Base-by-base conservation (phyloP, 768 basidiomycete species). In the Cystofilobasidium macerans region DNA sequence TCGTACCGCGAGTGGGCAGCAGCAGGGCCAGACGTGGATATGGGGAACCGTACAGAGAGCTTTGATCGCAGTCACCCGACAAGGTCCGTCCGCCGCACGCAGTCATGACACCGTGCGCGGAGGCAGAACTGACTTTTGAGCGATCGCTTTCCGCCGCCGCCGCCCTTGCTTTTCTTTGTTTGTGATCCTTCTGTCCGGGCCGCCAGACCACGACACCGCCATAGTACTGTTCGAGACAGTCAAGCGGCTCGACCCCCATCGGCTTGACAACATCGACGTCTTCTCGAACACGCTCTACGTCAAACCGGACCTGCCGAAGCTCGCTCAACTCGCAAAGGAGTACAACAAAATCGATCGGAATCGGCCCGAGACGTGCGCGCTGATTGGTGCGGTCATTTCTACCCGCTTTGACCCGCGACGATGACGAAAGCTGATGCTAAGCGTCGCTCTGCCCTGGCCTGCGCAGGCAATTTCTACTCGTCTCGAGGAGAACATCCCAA, bases 211-310 rank as follows among this genome's bases (percentile, higher is more conserved):
- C 75, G 83, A 85, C 62, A 84, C 85, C 64, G 91, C 95, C 3
- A 88, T 89, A 74, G 77, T 77, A 35, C 85, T 90, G 71, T 99
- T 97, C 74, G 87, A 91, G 71, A 81, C 82, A 70, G 87, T 98
- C 38, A 82, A 89, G 38, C 76, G 79, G 3, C 73, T 86, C 40
- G 92, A 97, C 74, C 94, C 93, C 12, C 85, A 85, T 76, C 83
- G 92, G 30, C 83, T 95, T 65, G 95, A 99, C 70, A 89, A 95
- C 72, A 86, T 98, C 64, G 95, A 98, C 72, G 84, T 95, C 42
- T 92, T 87, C 75, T 94, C 92, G 64, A 95, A 98, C 74, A 95
- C 98, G 73, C 81, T 98, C 47, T 98, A 97, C 76, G 92, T 98
- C 3, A 89, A 89, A 57, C 88, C 92, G 72, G 89, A 89, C 71